Evolutionary conservation across 345 rosid genomes (phyloP), one percentile per base, ranked within the genome.

Genomic region (Melastoma malabathricum): DNA sequence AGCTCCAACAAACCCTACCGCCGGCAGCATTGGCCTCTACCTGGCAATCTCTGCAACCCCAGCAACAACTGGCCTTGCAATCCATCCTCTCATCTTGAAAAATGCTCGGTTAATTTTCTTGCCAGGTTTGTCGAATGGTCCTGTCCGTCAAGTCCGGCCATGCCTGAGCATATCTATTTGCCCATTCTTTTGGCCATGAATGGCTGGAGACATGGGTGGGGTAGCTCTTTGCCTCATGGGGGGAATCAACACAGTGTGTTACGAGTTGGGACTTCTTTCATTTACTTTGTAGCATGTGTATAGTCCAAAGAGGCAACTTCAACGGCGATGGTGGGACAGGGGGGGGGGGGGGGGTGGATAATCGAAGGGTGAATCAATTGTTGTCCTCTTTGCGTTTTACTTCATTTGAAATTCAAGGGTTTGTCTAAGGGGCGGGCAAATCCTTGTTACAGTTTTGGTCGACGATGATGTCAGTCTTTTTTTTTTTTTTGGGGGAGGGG

Each of bases 1-100:
- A 88, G 68, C 95, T 93, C 49, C 95, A 85, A 71, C 90, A 81
- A 70, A 88, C 97, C 4, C 67, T 93, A 53, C 99, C 99, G 20
- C 92, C 95, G 3, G 65, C 84, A n/a, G 78, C 92, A 17, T 69
- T 88, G 75, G 95, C 95, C 43, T 81, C 92, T 14, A 85, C 97
- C 27, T 81, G 86, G 95, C 81, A 97, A 47, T 60, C 88, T 47
- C 65, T 93, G 75, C 89, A 83, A 63, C 99, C 99, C 1, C 95
- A 93, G 64, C 99, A 93, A 50, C 97, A 85, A 72, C 76, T 85
- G 44, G 88, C 94, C 1, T 69, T 93, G 67, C 99, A 93, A 63
- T 67, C 99, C 51, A 81, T 88, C 73, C 99, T 93, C 65, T 79
- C 95, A 5, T 77, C 86, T 3, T 85, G 72, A 66, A 19, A 5